Evolutionary conservation across 2,329 filamentous ascomycete genomes (phyloP).

Genomic region (Zymoseptoria crescenta): DNA sequence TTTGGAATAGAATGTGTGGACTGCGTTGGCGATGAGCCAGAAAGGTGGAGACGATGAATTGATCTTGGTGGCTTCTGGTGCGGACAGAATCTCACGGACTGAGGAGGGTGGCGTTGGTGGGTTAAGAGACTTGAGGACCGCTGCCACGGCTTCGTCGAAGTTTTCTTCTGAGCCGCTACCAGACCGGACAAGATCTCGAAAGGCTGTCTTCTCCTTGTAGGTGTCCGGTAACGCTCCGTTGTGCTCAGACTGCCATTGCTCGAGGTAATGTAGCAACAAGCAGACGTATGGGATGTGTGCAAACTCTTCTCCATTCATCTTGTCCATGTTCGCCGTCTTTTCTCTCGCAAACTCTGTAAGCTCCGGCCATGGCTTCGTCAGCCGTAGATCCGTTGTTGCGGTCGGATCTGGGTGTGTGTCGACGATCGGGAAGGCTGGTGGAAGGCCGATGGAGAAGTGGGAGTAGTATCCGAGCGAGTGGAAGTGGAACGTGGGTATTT

Average conservation of each 20-base stretch:
- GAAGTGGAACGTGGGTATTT: constrained; percentile 69
- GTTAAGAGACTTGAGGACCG: constrained; percentile 81
- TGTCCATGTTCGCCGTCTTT: constrained; percentile 59
- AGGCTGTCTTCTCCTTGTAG: constrained; percentile 81
- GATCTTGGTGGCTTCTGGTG: constrained; percentile 50
- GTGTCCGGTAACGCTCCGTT: constrained; percentile 59
- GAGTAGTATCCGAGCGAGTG: constrained; percentile 91
- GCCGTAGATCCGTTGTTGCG: constrained; percentile 73
- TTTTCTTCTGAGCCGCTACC: constrained; percentile 77
- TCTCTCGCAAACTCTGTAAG: constrained; percentile 58
- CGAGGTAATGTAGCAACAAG: constrained; percentile 73
- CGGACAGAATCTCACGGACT: constrained; percentile 70
- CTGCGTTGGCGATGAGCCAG: constrained; percentile 79
- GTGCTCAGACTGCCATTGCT: constrained; percentile 68
- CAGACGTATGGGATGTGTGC: constrained; percentile 85
- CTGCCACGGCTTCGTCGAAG: constrained; percentile 82
- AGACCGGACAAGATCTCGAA: constrained; percentile 67
- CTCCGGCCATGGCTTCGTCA: constrained; percentile 81
- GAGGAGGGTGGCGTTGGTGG: constrained; percentile 58
- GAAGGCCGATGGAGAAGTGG: constrained; percentile 72
- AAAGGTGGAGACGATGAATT: constrained; percentile 54
- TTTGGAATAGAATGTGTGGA: constrained; percentile 66
- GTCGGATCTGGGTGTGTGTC: constrained; percentile 91
- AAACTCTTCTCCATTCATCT: constrained; percentile 69
- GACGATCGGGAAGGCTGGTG: constrained; percentile 79